These are phyloP conservation scores for Cercospora janseana DNA, from an alignment of 2,329 filamentous ascomycete genomes.

Conservation along the genomic window DNA sequence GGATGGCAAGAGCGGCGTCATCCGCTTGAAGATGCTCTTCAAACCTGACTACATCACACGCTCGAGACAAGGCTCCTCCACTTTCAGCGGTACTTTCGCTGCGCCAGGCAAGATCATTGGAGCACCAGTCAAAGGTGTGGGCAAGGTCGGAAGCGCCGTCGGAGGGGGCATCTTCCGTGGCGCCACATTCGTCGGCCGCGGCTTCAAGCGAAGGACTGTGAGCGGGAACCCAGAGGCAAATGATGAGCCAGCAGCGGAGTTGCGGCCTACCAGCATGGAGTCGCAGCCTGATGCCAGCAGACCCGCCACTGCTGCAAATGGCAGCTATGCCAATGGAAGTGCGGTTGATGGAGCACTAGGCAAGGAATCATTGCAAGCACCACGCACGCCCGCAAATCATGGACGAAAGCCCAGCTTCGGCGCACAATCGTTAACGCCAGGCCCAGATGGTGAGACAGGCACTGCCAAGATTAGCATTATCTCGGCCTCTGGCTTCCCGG, in stretches of 20 bases:
- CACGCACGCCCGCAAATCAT: constrained; percentile 40
- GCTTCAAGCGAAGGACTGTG: constrained; percentile 71
- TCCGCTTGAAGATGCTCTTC: constrained; percentile 85
- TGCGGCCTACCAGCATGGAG: constrained; percentile 35
- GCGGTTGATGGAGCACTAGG: constrained; percentile 28
- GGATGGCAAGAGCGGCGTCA: constrained; percentile 82
- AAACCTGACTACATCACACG: constrained; percentile 88
- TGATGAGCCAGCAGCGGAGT: constrained; percentile 25
- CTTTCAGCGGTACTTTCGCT: constrained; percentile 87
- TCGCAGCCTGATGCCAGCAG: constrained; percentile 22
- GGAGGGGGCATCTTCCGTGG: constrained; percentile 83
- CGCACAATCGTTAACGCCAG: constrained; percentile 27
- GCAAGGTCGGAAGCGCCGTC: constrained; percentile 68
- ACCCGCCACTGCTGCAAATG: constrained; percentile 24
- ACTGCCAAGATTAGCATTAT: constrained; percentile 78
- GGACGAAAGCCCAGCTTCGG: constrained; percentile 49
- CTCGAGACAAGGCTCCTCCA: constrained; percentile 83
- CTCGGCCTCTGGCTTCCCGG: constrained; percentile 71
- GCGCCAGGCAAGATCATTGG: constrained; percentile 87
- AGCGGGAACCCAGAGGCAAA: constrained; percentile 47
- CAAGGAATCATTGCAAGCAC: constrained; percentile 29
- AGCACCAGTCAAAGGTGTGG: constrained; percentile 89
- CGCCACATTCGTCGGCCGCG: constrained; percentile 84
- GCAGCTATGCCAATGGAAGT: constrained; percentile 20
- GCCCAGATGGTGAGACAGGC: constrained; percentile 57